These are phyloP conservation scores for Pterula multifida DNA, from an alignment of 1,284 basidiomycete genomes.

Conservation along the genomic window DNA sequence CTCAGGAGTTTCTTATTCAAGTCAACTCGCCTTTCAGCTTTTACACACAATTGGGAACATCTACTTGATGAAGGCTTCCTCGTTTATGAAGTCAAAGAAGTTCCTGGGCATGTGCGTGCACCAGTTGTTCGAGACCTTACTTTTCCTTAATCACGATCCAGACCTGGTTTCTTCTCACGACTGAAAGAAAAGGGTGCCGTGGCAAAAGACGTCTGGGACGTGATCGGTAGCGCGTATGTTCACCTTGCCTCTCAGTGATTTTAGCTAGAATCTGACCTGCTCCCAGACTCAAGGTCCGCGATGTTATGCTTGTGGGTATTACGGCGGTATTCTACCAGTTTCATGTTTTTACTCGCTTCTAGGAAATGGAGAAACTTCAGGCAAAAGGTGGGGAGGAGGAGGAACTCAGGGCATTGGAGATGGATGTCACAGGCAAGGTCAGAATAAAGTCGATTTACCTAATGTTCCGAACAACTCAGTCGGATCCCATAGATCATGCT, in stretches of 20 bases:
- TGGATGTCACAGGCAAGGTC: constrained; percentile 90
- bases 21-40: constrained; percentile 30
- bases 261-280: too few species aligned
- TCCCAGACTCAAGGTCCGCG: constrained; percentile 54
- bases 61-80: constrained; percentile 89
- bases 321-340: constrained; percentile 9
- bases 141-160: constrained; percentile 23
- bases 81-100: constrained; percentile 85
- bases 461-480: constrained; percentile 3
- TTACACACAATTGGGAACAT: constrained; percentile 81
- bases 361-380: constrained; percentile 89
- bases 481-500: constrained; percentile 58
- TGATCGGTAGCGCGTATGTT: constrained; percentile 81
- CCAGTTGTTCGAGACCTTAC: constrained; percentile 1
- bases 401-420: constrained; percentile 78
- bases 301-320: constrained; percentile 34
- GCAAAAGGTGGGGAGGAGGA: constrained; percentile 77
- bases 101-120: constrained; percentile 74
- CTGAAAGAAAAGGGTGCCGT: constrained; percentile 92
- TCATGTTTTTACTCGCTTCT: not conserved
- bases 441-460: constrained; percentile 3
- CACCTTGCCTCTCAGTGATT: constrained; percentile 1
- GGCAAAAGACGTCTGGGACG: constrained; percentile 90
- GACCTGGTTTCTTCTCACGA: constrained; percentile 87
- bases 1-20: constrained; percentile 5